phyloP scores from a whole-genome alignment of 2,329 filamentous ascomycete species.

The Xylariaceae sp. region DNA sequence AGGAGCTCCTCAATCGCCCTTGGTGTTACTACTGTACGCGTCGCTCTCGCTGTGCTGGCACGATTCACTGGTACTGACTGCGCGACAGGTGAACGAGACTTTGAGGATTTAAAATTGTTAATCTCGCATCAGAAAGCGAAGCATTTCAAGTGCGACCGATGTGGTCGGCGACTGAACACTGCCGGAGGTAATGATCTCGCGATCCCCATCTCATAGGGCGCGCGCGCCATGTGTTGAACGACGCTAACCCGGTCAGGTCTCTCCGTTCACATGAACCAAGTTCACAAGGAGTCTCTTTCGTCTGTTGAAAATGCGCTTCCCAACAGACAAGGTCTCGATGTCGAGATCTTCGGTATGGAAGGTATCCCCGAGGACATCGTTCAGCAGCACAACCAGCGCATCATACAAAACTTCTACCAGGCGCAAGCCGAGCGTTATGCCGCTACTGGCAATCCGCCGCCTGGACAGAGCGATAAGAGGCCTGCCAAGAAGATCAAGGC shows the following conservation, averaged over 20 bases:
- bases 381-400: slow-evolving; percentile 77
- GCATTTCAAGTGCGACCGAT: slow-evolving; percentile 96
- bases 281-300: slow-evolving; percentile 88
- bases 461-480: slow-evolving; percentile 59
- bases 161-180: slow-evolving; percentile 82
- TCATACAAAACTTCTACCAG: slow-evolving; percentile 80
- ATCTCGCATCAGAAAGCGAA: slow-evolving; percentile 99
- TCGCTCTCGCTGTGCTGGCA: slow-evolving; percentile 5
- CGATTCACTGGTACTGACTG: slow-evolving; percentile 24
- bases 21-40: slow-evolving; percentile 94
- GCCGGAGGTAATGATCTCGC: slow-evolving; percentile 66
- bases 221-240: slow-evolving; percentile 5
- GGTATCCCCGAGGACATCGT: slow-evolving; percentile 85
- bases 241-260: slow-evolving; percentile 55
- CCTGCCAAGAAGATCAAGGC: slow-evolving; percentile 66
- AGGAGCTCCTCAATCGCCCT: slow-evolving; percentile 79
- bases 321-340: slow-evolving; percentile 76
- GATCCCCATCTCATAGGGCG: slow-evolving; percentile 1
- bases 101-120: slow-evolving; percentile 93
- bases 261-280: slow-evolving; percentile 95
- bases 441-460: slow-evolving; percentile 75
- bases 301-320: slow-evolving; percentile 89
- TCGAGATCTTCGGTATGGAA: slow-evolving; percentile 98
- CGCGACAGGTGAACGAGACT: slow-evolving; percentile 74
- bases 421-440: slow-evolving; percentile 77